Evolutionary conservation across 305 asterid species (phyloP).

Genomic region (Solanum hybrid): DNA sequence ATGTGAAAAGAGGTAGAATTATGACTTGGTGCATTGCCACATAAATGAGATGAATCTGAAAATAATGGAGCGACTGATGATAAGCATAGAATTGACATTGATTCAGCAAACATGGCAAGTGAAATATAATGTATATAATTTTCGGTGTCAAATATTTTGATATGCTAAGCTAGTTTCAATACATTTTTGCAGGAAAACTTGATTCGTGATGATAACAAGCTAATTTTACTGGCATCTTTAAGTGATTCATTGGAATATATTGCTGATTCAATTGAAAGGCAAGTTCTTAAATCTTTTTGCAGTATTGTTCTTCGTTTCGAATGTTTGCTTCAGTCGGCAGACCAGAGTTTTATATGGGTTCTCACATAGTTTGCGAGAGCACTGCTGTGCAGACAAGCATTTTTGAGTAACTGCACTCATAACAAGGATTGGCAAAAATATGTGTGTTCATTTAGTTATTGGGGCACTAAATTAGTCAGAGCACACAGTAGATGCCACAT

Average conservation of each 20-base stretch:
- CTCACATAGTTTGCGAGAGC: not conserved
- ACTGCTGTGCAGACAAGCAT: not conserved
- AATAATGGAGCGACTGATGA: not conserved
- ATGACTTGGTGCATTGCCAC: not conserved
- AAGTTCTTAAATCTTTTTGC: constrained; percentile 19
- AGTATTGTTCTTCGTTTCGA: constrained; percentile 5
- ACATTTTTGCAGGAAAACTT: constrained; percentile 69
- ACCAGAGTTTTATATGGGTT: not conserved
- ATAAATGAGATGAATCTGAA: not conserved
- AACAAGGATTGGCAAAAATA: not conserved
- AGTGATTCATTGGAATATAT: constrained; percentile 97
- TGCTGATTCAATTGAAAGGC: constrained; percentile 97
- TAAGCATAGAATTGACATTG: not conserved
- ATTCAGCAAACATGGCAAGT: not conserved
- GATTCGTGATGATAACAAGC: constrained; percentile 93
- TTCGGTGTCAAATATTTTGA: not conserved
- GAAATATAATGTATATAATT: not conserved
- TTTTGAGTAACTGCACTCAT: not conserved
- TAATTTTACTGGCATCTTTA: constrained; percentile 87
- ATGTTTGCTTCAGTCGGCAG: not conserved
- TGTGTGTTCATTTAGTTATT: constrained; percentile 2
- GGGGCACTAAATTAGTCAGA: not conserved
- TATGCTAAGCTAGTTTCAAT: not conserved
- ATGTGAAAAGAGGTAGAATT: constrained; percentile 2
- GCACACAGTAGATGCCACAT: not conserved